Evolutionary conservation across 116 monocot species (phyloP), one percentile per base, ranked within the genome.

Genomic region (Iris pallida): DNA sequence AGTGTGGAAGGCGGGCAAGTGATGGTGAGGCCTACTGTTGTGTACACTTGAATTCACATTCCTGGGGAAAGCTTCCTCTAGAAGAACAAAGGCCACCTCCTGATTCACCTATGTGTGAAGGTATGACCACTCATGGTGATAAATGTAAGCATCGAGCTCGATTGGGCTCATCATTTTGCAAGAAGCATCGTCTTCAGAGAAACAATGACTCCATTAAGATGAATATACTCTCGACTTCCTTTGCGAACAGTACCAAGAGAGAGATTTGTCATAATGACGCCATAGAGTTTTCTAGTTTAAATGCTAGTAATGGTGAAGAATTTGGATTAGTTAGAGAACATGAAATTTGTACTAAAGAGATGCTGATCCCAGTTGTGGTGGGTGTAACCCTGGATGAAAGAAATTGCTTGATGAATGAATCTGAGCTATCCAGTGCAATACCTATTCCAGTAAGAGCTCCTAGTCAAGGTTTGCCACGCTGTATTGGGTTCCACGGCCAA

Each of bases 1-100:
- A 82, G n/a, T 98, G 98, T 72, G 92, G 80, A 68, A 87, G 98
- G 79, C 93, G 93, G 98, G 98, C 93, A 61, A 98, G 83, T 72
- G 98, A 98, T 78, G 88, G 93, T 66, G 86, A 88, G 69, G 73
- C 81, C 30, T 93, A 85, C 76, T 98, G 98, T 63, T 92, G 98
- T 71, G 90, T 86, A 46, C 98, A 98, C 78, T 74, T 83, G 53
- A 80, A 75, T 71, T 19, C 71, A 55, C 70, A 58, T 75, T 75
- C 76, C 45, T 68, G 14, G 20, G 73, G 62, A 60, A 80, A 73
- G 20, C 65, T 66, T 68, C 90, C 30, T 94, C 78, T 69, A 40
- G 30, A 64, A 6, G 80, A 75, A 51, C 72, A 76, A 47, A 73
- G 53, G 52, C 62, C 78, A 65, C 70, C 88, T 53, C 18, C 71